Base-by-base conservation (phyloP, 1,284 basidiomycete genomes). In the Cerrena zonata region DNA sequence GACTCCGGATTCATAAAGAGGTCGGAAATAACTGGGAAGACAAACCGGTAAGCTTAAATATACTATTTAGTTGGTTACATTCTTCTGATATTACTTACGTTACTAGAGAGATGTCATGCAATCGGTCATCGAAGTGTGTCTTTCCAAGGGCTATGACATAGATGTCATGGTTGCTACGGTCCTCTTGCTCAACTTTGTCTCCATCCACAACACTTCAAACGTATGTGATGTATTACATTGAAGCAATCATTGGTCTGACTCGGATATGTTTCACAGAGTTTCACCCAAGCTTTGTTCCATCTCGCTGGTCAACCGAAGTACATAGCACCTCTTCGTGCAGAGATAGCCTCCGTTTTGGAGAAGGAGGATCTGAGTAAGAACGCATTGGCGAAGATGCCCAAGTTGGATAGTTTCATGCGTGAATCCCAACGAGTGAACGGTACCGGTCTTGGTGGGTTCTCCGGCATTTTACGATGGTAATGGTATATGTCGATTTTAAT, bases 1-100 rank as follows among this genome's bases (percentile, higher is more conserved):
- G 74, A 3, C 55, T 59, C 26, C 57, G 55, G 13, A 56, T 56
- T 27, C 51, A 69, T 34, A 55, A 59, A 5, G 63, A 69, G 44
- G 55, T 64, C 26, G 71, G 69, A 2, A 56, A 65, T 2, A 61
- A 67, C 27, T 73, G 66, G 66, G 50, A 58, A 1, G 69, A 64
- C 5, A 65, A 62, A 43, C 68, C 66, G 3, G 68, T 68, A 40
- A 10, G 39, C 18, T 19, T n/a, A 61, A 53, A 4, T 30, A 40
- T 26, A 34, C 30, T 15, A 15, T 7, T 15, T 7, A 34, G n/a
- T n/a, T n/a, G n/a, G n/a, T n/a, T n/a, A n/a, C n/a, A n/a, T n/a
- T n/a, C n/a, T n/a, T n/a, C n/a, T n/a, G n/a, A n/a, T n/a, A n/a
- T n/a, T n/a, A n/a, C n/a, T n/a, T n/a, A n/a, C n/a, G n/a, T 21